Percentiles rank a stretch among this genome's conserved stretches.
Conservation (phyloP, 148 eudicot species). For the Vaccinium vitisidaea region DNA sequence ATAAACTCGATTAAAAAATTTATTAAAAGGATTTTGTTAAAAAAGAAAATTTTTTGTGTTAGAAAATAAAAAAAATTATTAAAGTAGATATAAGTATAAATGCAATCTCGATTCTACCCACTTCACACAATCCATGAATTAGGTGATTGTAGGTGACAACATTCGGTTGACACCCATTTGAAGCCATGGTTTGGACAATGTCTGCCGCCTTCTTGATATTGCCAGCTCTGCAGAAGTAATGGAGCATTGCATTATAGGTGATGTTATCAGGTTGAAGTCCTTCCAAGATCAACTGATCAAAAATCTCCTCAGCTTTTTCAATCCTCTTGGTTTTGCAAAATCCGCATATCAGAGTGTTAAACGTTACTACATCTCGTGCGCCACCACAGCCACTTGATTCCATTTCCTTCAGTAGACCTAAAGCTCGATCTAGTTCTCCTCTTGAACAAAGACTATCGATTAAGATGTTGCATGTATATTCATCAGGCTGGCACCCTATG, state of each 20-base stretch:
- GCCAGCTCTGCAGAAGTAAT: not conserved
- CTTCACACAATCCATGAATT: constrained; percentile 79
- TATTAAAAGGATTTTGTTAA: too few species aligned
- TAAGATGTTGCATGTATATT: constrained; percentile 76
- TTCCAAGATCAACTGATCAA: constrained; percentile 93
- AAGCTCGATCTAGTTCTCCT: constrained; percentile 62
- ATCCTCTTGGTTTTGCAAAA: not conserved
- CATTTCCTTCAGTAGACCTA: constrained; percentile 74
- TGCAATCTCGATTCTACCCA: constrained; percentile 73
- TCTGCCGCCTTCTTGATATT: not conserved
- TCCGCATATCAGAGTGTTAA: not conserved
- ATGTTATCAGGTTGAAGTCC: constrained; percentile 70
- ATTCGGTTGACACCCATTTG: constrained; percentile 91
- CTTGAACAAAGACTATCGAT: constrained; percentile 69
- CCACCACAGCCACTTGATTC: constrained; percentile 69
- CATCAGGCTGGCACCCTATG: constrained; percentile 82
- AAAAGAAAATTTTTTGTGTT: too few species aligned
- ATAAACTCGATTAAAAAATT: too few species aligned
- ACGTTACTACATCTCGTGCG: not conserved
- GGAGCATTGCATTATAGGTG: not conserved
- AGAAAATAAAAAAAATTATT: too few species aligned
- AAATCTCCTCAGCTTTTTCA: constrained; percentile 51
- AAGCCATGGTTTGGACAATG: not conserved
- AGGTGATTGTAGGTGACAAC: constrained; percentile 82
- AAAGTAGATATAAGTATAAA: too few species aligned